Evolutionary conservation across 257 asterid genomes (phyloP), one percentile per base, ranked within the genome.

Genomic region (Capsicum chinense): DNA sequence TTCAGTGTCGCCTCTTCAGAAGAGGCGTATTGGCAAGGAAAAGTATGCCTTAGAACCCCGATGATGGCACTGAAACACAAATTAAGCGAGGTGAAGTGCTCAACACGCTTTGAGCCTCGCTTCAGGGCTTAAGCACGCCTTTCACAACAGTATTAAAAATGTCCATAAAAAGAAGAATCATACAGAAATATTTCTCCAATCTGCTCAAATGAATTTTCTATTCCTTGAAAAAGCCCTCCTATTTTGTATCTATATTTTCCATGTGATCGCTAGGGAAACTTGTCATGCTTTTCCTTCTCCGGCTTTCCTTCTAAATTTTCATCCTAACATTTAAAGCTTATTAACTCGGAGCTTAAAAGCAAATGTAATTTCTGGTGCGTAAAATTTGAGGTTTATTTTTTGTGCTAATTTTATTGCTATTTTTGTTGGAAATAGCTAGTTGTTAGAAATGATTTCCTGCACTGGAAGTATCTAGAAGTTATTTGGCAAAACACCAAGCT

Each of bases 401-500:
- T 17, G 35, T 60, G 35, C 67, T n/a, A 60, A 17, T 60, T 60
- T 15, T 59, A 10, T 59, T 59, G 64, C 17, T 59, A 16, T 19
- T 60, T 26, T n/a, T 17, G 11, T 60, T 60, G 67, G 67, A 60
- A 56, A 60, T 17, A 7, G 33, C 66, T 17, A 59, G 7, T 59
- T 59, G 66, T n/a, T 59, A n/a, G 66, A 59, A 59, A 33, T 59
- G 66, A 59, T 60, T n/a, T 60, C 37, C 14, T 60, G 67, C 67
- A 19, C 19, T n/a, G 67, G 0, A n/a, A 60, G 35, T n/a, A 60
- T 60, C 67, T 60, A 16, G 67, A 60, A 1, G 13, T 60, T 60
- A 1, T 60, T 60, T 60, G 67, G 67, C 35, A 19, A 60, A 60
- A 8, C 67, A n/a, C 67, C 35, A 12, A 35, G 76, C 37, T 67